phyloP scores from a whole-genome alignment of 179 eudicot species.

The Kewa caespitosa region DNA sequence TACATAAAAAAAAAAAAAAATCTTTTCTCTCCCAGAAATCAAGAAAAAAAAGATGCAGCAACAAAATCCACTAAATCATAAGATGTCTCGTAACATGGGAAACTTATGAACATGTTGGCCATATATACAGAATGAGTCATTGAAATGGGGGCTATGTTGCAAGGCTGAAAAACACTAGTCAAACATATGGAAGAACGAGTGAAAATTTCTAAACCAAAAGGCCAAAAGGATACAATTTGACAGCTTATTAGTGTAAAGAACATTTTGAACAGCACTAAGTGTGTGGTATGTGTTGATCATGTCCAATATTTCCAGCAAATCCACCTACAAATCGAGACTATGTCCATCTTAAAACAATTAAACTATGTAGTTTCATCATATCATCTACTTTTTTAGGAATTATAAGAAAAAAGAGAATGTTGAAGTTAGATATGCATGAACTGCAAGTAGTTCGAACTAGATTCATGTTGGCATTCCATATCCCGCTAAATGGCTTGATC shows the following conservation, averaged over 20 bases:
- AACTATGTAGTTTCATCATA: neutral
- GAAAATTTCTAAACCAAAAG: neutral
- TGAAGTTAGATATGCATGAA: neutral
- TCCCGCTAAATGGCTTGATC: conserved; percentile 83
- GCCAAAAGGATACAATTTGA: conserved; percentile 73
- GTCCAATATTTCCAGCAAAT: conserved; percentile 91
- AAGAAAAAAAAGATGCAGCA: neutral
- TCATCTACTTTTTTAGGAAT: too few species aligned
- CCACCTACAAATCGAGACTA: conserved; percentile 55
- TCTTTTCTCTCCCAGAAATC: neutral
- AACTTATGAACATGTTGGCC: neutral
- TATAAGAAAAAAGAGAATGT: neutral
- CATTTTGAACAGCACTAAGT: conserved; percentile 85
- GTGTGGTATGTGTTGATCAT: conserved; percentile 89
- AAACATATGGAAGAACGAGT: neutral
- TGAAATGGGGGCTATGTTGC: neutral
- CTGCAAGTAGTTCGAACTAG: conserved; percentile 42
- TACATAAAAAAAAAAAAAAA: neutral
- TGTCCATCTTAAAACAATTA: neutral
- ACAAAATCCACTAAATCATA: neutral
- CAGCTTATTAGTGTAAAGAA: conserved; percentile 75
- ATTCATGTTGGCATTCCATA: conserved; percentile 91
- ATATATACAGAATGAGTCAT: neutral
- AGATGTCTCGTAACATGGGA: neutral
- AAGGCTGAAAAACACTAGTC: neutral